phyloP scores from a whole-genome alignment of 768 basidiomycete species.

The Mycena haematopus region DNA sequence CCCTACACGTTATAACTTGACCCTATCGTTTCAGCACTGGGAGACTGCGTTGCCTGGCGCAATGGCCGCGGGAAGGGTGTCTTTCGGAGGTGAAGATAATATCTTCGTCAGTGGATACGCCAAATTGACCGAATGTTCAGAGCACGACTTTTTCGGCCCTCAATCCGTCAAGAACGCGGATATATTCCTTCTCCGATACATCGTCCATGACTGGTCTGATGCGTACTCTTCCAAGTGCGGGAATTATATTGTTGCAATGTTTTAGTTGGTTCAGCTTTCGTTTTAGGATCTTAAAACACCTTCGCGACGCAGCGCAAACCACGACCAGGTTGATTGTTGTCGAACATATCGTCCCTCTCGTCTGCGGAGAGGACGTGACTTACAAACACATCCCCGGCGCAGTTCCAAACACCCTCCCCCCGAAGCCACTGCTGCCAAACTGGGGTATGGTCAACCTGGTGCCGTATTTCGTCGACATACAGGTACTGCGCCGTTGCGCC shows the following conservation, averaged over 20 bases:
- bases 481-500: conserved; percentile 5
- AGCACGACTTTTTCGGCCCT: conserved; percentile 35
- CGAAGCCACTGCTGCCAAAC: conserved; percentile 17
- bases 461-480: conserved; percentile 15
- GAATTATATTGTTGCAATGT: too few species aligned
- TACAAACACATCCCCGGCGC: conserved; percentile 8
- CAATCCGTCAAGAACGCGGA: conserved; percentile 2
- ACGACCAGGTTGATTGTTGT: conserved; percentile 9
- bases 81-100: background rate
- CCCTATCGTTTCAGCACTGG: conserved; percentile 26
- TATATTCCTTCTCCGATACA: conserved; percentile 25
- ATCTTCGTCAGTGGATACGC: background rate
- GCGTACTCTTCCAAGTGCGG: background rate
- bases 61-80: conserved; percentile 16
- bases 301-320: conserved; percentile 2
- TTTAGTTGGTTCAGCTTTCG: background rate
- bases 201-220: conserved; percentile 36
- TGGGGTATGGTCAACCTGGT: background rate
- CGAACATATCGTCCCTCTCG: background rate
- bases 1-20: background rate
- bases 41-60: conserved; percentile 31
- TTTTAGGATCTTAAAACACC: conserved; percentile 9
- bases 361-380: background rate
- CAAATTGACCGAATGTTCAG: conserved; percentile 32
- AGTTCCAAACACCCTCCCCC: background rate